Percentiles rank a stretch among this genome's conserved stretches.
Conservation (phyloP, 2,329 filamentous ascomycete genomes). For the Hypocreales sp. region DNA sequence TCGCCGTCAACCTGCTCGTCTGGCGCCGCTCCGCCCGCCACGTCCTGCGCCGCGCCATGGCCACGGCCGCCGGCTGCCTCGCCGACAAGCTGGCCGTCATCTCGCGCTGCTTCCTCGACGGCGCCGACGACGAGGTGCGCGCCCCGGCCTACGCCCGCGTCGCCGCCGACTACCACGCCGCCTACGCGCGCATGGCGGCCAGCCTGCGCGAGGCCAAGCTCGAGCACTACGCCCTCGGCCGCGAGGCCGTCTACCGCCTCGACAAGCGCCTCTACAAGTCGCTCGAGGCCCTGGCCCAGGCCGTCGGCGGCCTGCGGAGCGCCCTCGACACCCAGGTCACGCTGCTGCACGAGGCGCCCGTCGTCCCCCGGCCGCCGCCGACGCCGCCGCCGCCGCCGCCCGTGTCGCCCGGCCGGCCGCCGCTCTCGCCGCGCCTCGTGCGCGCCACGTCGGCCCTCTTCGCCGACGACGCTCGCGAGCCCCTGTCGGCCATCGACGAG, state of each 20-base stretch:
- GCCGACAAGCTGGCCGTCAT: constrained; percentile 72
- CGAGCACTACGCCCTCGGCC: constrained; percentile 72
- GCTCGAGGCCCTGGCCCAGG: constrained; percentile 72
- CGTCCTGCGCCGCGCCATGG: constrained; percentile 56
- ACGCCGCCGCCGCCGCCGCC: neutral
- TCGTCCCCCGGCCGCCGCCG: constrained; percentile 1
- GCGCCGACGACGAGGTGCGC: constrained; percentile 62
- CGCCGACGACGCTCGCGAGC: constrained; percentile 27
- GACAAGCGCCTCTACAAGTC: constrained; percentile 71
- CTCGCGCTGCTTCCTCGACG: constrained; percentile 68
- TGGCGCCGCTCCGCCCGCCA: constrained; percentile 65
- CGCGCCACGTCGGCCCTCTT: constrained; percentile 15
- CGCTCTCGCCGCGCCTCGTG: constrained; percentile 11
- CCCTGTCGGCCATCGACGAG: constrained; percentile 48
- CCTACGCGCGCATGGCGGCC: constrained; percentile 56
- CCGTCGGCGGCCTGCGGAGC: constrained; percentile 78
- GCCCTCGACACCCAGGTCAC: constrained; percentile 82
- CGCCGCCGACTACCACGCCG: constrained; percentile 46
- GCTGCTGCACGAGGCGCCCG: constrained; percentile 50
- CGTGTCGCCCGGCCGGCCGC: constrained; percentile 5
- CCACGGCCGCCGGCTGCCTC: constrained; percentile 57
- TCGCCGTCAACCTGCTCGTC: constrained; percentile 60
- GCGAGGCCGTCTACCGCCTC: constrained; percentile 62
- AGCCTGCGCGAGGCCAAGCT: constrained; percentile 75
- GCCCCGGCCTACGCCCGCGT: constrained; percentile 49